Conservation (phyloP, 176 grass and related monocot genomes). For the Carex kokanica region DNA sequence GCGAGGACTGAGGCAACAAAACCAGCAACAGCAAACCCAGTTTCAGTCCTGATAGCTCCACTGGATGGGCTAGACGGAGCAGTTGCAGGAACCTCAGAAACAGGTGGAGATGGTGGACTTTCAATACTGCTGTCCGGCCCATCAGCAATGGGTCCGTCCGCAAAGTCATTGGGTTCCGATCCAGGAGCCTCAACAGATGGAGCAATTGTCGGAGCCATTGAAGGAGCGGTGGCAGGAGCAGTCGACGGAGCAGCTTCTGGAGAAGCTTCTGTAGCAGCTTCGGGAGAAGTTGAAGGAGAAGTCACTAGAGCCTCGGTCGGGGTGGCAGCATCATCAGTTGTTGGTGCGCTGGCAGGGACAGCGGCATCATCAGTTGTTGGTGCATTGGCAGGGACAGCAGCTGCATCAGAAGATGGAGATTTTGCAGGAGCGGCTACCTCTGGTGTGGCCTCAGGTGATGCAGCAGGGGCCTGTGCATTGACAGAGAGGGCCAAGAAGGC, state of each 20-base stretch:
- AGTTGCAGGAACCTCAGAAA: conserved; percentile 29
- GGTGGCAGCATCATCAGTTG: conserved; percentile 9
- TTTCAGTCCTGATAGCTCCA: conserved; percentile 35
- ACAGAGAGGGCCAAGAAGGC: conserved; percentile 13
- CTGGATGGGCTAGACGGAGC: conserved; percentile 31
- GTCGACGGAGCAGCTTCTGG: background rate
- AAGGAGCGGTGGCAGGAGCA: background rate
- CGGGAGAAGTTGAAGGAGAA: background rate
- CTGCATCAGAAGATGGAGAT: background rate
- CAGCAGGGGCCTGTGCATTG: conserved; percentile 36
- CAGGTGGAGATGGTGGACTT: conserved; percentile 36
- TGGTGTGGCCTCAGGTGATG: conserved; percentile 28
- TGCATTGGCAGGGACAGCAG: conserved; percentile 19
- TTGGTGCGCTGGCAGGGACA: conserved; percentile 26
- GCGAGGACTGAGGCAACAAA: conserved; percentile 29
- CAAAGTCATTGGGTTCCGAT: conserved; percentile 24
- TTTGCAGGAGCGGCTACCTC: background rate
- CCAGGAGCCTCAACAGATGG: conserved; percentile 24
- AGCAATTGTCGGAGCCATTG: conserved; percentile 27
- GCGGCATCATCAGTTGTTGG: background rate
- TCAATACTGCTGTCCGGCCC: conserved; percentile 15
- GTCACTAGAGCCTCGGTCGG: conserved; percentile 18
- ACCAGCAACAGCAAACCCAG: conserved; percentile 6
- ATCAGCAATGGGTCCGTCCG: conserved; percentile 15
- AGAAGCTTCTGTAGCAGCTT: background rate